Base-by-base conservation (phyloP, 2,329 filamentous ascomycete genomes). In the Trichoderma endophyticum region DNA sequence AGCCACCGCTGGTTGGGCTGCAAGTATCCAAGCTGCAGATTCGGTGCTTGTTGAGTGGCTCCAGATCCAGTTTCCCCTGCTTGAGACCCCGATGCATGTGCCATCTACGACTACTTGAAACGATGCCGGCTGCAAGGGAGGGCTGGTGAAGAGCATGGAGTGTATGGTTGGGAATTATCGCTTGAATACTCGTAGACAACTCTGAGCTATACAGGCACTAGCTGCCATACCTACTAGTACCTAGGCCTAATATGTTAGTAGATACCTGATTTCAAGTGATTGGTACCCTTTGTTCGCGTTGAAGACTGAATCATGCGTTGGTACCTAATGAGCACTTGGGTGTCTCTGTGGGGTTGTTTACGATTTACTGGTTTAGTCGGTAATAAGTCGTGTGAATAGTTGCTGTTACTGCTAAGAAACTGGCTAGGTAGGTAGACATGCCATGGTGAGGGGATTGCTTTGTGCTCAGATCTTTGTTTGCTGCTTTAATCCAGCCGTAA, bases 1-100 rank as follows among this genome's bases (percentile, higher is more conserved):
- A 21, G 39, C 30, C 39, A 36, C 39, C 39, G 56, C 36, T 62
- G 67, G 39, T 70, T 62, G 57, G 67, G 67, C 67, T 70, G 67
- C 57, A 60, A 51, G 28, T 51, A 51, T 54, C 28, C 67, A 28
- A 54, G 57, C 67, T 62, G 67, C 67, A 62, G 54, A 28, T 62
- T 54, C 30, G 14, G 39, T 21, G 57, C 28, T 43, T 26, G 7
- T 36, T 54, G 57, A 36, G 66, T 62, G 67, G 67, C 67, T 62
- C 57, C 21, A 11, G 57, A 62, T 28, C 57, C 26, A 36, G 21
- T 36, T 51, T 54, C 36, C 57, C 57, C 67, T 39, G 67, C 66
- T 18, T 61, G 56, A 48, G 39, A 69, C 54, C 54, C 54, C 48
- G 65, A 60, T 26, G 48, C 14, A 8, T 54, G 48, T 67, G 32